Evolutionary conservation across 2,329 filamentous ascomycete species (phyloP), one percentile per base, ranked within the genome.

Genomic region (Emergomyces africanus): DNA sequence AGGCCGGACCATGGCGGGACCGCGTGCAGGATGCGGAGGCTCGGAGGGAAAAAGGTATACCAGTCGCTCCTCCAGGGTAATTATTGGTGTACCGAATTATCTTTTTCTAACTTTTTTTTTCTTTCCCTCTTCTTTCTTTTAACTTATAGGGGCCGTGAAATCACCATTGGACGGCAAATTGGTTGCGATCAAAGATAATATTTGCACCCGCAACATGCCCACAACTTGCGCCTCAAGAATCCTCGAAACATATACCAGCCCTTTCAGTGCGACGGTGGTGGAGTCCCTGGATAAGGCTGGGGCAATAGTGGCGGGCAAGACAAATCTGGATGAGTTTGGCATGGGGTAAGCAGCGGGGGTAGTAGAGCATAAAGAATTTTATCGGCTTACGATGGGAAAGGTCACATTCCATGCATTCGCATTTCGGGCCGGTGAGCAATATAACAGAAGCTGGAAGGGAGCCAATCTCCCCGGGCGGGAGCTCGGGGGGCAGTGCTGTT

Each of bases 271-370:
- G 20, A 92, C 89, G 9, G 85, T 96, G 20, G 83, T 95, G 39
- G 75, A 79, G 57, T 81, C 85, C 66, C 79, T 96, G 39, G 80
- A 81, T 59, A 70, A 76, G 33, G 79, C 81, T 5, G 87, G 86
- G 48, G 84, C 83, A 5, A 71, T 80, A 5, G 71, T 92, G 1
- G 79, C 85, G 1, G 87, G 87, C 6, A 96, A 96, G 73, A 91
- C 90, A 1, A 96, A 95, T 70, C 84, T 97, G 78, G 94, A 97
- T 74, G 94, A 95, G 70, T 96, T 96, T 70, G 90, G 91, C 33
- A 96, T 96, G 91, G 90, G 90, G 70, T 72, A 63, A 61, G 63
- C 46, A 41, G 1, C 25, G 10, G 15, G 37, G 3, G 1, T 39
- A 42, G 8, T 23, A 30, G 54, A 23, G 12, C 9, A 4, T n/a